phyloP scores from a whole-genome alignment of 1,284 basidiomycete genomes.

The Kwoniella shivajii region DNA sequence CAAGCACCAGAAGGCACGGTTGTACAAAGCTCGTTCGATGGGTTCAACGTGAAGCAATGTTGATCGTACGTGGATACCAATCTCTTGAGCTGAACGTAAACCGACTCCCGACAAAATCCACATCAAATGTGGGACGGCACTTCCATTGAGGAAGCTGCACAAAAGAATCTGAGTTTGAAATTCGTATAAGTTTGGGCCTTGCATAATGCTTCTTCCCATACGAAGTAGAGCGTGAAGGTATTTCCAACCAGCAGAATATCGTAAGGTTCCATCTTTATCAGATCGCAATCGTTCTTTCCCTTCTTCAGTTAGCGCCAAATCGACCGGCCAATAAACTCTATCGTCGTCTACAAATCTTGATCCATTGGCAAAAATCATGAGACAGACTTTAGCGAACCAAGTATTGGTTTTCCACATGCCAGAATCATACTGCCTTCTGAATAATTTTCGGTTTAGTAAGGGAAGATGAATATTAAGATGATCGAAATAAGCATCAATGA shows the following conservation, averaged over 20 bases:
- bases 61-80: conserved; percentile 51
- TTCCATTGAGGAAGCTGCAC: conserved; percentile 59
- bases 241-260: conserved; percentile 70
- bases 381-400: conserved; percentile 67
- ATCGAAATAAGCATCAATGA: conserved; percentile 72
- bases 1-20: conserved; percentile 74
- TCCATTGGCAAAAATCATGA: conserved; percentile 75
- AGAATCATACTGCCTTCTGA: conserved; percentile 64
- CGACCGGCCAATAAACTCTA: conserved; percentile 59
- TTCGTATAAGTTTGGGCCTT: conserved; percentile 69
- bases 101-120: conserved; percentile 74
- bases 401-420: conserved; percentile 63
- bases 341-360: conserved; percentile 68
- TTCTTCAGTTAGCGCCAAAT: conserved; percentile 46
- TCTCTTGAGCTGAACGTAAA: conserved; percentile 62
- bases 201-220: conserved; percentile 60
- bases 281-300: conserved; percentile 38
- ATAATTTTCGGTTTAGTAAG: conserved; percentile 75
- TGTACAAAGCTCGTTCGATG: conserved; percentile 68
- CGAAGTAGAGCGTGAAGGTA: conserved; percentile 68
- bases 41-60: conserved; percentile 41
- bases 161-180: conserved; percentile 63
- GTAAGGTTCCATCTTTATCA: conserved; percentile 46
- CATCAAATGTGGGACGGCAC: conserved; percentile 67
- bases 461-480: conserved; percentile 66